Percentiles rank a stretch among this genome's conserved stretches.
These are phyloP conservation scores for Talaromyces verruculosus DNA, from an alignment of 2,329 filamentous ascomycete genomes.

Conservation along the genomic window DNA sequence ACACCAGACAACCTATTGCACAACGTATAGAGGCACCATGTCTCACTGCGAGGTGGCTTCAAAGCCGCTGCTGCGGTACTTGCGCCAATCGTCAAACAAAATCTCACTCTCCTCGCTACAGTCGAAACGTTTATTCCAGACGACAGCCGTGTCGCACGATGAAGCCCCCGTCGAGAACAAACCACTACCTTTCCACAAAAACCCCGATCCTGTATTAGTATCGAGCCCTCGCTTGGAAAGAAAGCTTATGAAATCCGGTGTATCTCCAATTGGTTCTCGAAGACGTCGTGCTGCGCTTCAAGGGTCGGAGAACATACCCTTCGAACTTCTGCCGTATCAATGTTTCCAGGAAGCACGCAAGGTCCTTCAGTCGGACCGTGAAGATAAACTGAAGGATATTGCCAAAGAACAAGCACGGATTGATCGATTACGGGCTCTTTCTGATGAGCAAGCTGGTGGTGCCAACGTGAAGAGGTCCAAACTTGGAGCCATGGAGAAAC, in stretches of 20 bases:
- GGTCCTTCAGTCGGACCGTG: constrained; percentile 73
- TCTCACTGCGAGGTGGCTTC: constrained; percentile 46
- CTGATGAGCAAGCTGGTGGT: constrained; percentile 61
- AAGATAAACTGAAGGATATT: constrained; percentile 76
- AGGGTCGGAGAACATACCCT: constrained; percentile 68
- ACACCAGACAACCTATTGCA: background rate
- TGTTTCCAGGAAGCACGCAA: constrained; percentile 95
- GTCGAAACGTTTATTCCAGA: constrained; percentile 51
- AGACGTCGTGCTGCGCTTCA: constrained; percentile 74
- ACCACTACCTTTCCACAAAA: constrained; percentile 44
- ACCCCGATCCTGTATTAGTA: constrained; percentile 66
- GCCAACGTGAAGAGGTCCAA: constrained; percentile 64
- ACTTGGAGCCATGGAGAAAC: constrained; percentile 67
- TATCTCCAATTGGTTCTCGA: constrained; percentile 76
- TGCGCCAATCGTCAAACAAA: constrained; percentile 38
- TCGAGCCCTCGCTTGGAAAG: constrained; percentile 64
- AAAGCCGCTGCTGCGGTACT: constrained; percentile 45
- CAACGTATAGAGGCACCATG: constrained; percentile 27
- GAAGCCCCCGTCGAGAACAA: constrained; percentile 49
- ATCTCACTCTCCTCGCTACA: constrained; percentile 37
- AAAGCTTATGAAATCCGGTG: constrained; percentile 65
- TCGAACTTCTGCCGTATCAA: constrained; percentile 93
- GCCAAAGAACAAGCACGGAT: constrained; percentile 67
- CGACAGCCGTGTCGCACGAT: constrained; percentile 45
- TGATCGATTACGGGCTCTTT: constrained; percentile 61